A percentile compares a stretch with the other conserved stretches of the same genome.
Conservation (phyloP, 352 stramenopile species). For the Pythium brachiatum region DNA sequence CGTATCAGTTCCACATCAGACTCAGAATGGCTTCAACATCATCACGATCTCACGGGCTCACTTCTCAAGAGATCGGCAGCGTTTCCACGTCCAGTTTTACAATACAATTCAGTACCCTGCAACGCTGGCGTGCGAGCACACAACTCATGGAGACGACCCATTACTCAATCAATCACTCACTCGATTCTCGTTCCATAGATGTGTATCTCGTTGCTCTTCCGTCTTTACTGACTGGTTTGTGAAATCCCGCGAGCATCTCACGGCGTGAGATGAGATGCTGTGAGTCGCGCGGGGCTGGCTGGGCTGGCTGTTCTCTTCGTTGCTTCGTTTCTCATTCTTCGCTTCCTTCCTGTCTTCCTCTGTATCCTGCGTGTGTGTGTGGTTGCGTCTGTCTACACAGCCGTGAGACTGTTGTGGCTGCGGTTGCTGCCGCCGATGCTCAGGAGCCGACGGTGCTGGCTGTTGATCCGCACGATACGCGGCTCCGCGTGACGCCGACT, state of each 20-base stretch:
- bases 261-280: too few relatives aligned
- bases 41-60: neutral
- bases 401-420: conserved; percentile 7
- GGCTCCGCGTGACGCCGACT: conserved; percentile 15
- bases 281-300: too few relatives aligned
- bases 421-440: conserved; percentile 8
- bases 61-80: too few relatives aligned
- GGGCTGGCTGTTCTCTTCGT: neutral
- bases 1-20: neutral
- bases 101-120: too few relatives aligned
- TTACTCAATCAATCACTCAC: too few relatives aligned
- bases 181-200: neutral
- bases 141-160: too few relatives aligned
- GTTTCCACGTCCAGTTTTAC: too few relatives aligned
- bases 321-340: neutral
- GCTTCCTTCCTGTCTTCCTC: neutral
- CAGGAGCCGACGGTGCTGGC: conserved; percentile 9
- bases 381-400: too few relatives aligned
- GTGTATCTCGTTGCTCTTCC: too few relatives aligned
- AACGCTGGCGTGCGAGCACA: too few relatives aligned
- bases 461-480: conserved; percentile 21
- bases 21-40: neutral
- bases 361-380: too few relatives aligned
- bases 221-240: neutral
- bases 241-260: too few relatives aligned